Evolutionary conservation across 257 asterid species (phyloP).

Genomic region (Sherardia arvensis): DNA sequence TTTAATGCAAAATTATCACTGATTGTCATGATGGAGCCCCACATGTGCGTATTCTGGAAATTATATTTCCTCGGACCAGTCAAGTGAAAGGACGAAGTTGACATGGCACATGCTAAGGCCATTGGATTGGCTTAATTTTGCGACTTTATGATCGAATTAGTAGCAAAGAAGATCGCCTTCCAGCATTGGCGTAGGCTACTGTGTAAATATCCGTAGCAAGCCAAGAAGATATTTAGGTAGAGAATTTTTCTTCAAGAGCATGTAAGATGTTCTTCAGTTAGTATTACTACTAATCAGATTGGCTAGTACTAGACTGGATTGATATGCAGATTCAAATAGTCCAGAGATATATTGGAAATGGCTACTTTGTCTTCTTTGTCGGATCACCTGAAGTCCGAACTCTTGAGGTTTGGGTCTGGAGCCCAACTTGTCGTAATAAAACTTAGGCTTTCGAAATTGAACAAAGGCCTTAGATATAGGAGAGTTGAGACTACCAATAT

Average conservation of each 20-base stretch:
- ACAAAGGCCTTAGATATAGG: no score
- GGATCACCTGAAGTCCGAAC: neutral
- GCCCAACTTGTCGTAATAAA: no score
- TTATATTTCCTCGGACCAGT: neutral
- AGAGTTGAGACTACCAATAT: no score
- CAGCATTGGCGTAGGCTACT: neutral
- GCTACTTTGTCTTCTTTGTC: no score
- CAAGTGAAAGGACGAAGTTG: neutral
- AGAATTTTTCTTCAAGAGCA: constrained; percentile 5
- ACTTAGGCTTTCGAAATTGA: no score
- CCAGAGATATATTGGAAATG: neutral
- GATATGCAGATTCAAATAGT: neutral
- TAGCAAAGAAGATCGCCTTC: neutral
- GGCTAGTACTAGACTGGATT: constrained; percentile 6
- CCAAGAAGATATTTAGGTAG: constrained; percentile 16
- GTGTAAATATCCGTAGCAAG: constrained; percentile 2
- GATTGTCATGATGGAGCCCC: constrained; percentile 8
- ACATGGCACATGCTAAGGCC: neutral
- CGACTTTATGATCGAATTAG: neutral
- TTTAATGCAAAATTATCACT: constrained; percentile 57
- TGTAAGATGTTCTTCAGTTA: neutral
- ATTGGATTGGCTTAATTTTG: neutral
- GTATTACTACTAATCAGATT: neutral
- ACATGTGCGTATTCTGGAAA: neutral
- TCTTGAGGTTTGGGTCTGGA: no score